These are phyloP conservation scores for Ramularia collo-cygni DNA, from an alignment of 2,329 filamentous ascomycete genomes.

Conservation along the genomic window DNA sequence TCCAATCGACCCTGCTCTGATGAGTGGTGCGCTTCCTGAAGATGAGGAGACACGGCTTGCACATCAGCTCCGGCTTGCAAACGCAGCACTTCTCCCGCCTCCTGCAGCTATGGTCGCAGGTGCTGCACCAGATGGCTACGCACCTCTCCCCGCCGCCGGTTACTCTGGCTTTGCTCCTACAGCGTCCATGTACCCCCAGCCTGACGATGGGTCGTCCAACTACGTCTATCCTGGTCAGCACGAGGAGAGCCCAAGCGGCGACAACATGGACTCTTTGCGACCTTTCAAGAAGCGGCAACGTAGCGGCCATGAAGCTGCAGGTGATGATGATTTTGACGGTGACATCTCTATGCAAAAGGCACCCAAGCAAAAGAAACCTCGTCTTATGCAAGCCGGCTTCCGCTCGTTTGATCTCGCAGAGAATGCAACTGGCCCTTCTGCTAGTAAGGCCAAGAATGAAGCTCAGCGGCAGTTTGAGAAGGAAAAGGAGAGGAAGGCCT, in stretches of 20 bases:
- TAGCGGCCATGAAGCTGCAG: constrained; percentile 10
- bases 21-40: constrained; percentile 15
- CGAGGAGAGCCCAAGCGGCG: constrained; percentile 27
- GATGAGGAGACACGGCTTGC: constrained; percentile 26
- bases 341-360: constrained; percentile 33
- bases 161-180: constrained; percentile 25
- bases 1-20: constrained; percentile 31
- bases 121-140: constrained; percentile 25
- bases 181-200: constrained; percentile 27
- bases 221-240: constrained; percentile 24
- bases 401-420: constrained; percentile 27
- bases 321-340: constrained; percentile 27
- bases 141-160: constrained; percentile 23
- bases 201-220: constrained; percentile 15
- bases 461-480: constrained; percentile 43
- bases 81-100: constrained; percentile 63
- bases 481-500: constrained; percentile 36
- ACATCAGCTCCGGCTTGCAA: constrained; percentile 25
- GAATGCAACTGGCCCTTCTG: constrained; percentile 14
- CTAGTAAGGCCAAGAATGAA: constrained; percentile 33
- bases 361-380: constrained; percentile 29
- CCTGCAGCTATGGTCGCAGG: constrained; percentile 69
- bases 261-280: constrained; percentile 16
- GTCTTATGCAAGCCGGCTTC: constrained; percentile 28
- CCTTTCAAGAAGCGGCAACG: constrained; percentile 25